Base-by-base conservation (phyloP, 2,329 filamentous ascomycete species). In the Colletotrichum musicola region DNA sequence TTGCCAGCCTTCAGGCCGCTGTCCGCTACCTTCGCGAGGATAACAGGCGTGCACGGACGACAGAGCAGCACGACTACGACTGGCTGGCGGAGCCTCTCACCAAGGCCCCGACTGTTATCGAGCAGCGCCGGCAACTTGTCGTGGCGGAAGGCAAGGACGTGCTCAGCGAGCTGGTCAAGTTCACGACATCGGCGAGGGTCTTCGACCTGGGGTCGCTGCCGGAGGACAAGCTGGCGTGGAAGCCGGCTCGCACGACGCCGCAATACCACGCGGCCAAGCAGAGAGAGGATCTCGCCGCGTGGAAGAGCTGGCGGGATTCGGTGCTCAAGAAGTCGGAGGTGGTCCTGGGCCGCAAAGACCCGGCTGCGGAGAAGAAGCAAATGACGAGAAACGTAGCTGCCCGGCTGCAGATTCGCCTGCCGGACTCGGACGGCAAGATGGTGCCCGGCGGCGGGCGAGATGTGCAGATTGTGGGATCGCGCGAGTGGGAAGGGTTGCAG, bases 21-120 rank as follows among this genome's bases (percentile, higher is more conserved):
- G 88, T 93, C 53, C 85, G 89, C 12, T 92, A 89, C 77, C 83
- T 94, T 35, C 85, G 90, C 27, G 88, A 91, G 72, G 90, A 93
- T 74, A 92, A 89, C 77, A 83, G 85, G 49, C 86, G 89, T 4
- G 87, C 89, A 1, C 85, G 90, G 18, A 78, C 88, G 56, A 83
- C 81, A 16, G 88, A 90, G 75, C 84, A 89, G 74, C 78, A 82
- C 47, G 81, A 79, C 64, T 80, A 88, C 74, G 86, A 88, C 69
- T 93, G 91, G 90, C 81, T 91, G 3, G 82, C 87, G 4, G 86
- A 89, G 77, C 90, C 91, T 16, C 83, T 93, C 30, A 81, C 76
- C 72, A 82, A 83, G 72, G 76, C 82, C 20, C 65, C 72, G n/a
- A 78, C 72, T n/a, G 76, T 83, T 4, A 80, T 83, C 9, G 82